phyloP scores from a whole-genome alignment of 202 grass and related monocot genomes.

The Panicum hallii region DNA sequence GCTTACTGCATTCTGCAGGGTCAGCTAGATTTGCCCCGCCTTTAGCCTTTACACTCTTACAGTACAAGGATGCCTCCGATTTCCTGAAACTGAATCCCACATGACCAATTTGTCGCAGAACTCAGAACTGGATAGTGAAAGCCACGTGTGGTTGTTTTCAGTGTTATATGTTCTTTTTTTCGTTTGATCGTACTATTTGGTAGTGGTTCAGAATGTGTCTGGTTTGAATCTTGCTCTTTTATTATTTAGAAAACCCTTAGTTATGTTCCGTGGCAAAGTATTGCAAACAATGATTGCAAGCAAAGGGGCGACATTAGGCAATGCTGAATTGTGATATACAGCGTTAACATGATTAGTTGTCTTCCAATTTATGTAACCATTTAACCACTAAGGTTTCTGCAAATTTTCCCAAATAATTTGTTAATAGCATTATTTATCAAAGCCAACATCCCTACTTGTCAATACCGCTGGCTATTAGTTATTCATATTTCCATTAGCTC shows the following conservation, averaged over 20 bases:
- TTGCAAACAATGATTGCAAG: neutral
- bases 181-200: neutral
- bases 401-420: neutral
- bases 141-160: neutral
- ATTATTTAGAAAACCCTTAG: neutral
- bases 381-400: neutral
- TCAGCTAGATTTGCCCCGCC: slow-evolving; percentile 5
- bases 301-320: neutral
- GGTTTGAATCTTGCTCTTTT: neutral
- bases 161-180: neutral
- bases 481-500: neutral
- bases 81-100: slow-evolving; percentile 10
- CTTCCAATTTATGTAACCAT: neutral
- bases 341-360: neutral
- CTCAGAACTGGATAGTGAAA: neutral
- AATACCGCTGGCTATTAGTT: neutral
- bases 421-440: neutral
- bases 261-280: neutral
- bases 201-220: neutral
- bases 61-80: slow-evolving; percentile 10
- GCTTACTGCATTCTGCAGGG: slow-evolving; percentile 24
- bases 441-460: slow-evolving; percentile 9
- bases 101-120: neutral
- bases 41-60: neutral
- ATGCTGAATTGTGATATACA: neutral